Conservation (phyloP, 2,329 filamentous ascomycete species). For the Fusarium albosuccineum region DNA sequence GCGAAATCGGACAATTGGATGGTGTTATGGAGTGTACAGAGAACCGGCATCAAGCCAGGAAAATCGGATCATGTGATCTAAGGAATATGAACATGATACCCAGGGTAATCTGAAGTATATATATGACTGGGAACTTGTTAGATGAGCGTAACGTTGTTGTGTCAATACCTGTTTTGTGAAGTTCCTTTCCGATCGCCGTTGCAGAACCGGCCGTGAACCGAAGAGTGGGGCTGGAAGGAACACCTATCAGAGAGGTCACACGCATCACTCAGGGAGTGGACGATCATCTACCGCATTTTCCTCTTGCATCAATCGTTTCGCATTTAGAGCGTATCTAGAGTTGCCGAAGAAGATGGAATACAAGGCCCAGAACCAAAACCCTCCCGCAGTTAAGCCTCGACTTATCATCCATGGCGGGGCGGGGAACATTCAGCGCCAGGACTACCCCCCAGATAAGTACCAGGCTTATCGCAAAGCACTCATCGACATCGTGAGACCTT, state of each 20-base stretch:
- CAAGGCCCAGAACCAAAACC: slow-evolving; percentile 39
- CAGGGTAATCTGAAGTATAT: background rate
- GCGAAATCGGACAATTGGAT: slow-evolving; percentile 15
- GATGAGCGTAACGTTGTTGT: background rate
- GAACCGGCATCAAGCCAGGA: background rate
- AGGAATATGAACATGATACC: background rate
- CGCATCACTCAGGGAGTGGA: slow-evolving; percentile 13
- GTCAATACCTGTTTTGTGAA: too few relatives aligned
- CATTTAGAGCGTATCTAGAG: background rate
- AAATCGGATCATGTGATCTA: background rate
- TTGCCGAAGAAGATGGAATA: slow-evolving; percentile 56
- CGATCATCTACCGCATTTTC: slow-evolving; percentile 1
- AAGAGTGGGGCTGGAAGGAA: slow-evolving; percentile 23
- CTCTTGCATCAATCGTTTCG: background rate
- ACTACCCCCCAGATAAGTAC: slow-evolving; percentile 70
- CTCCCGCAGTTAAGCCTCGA: slow-evolving; percentile 61
- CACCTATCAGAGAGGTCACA: background rate
- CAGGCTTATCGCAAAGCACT: slow-evolving; percentile 71
- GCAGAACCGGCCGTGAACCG: background rate
- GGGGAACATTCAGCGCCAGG: slow-evolving; percentile 73
- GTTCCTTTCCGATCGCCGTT: too few relatives aligned
- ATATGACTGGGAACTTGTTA: background rate
- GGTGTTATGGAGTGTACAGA: slow-evolving; percentile 7
- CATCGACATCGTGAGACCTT: slow-evolving; percentile 67
- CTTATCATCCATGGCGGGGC: slow-evolving; percentile 81